Evolutionary conservation across 768 basidiomycete genomes (phyloP), one percentile per base, ranked within the genome.

Genomic region (Hericium erinaceus): DNA sequence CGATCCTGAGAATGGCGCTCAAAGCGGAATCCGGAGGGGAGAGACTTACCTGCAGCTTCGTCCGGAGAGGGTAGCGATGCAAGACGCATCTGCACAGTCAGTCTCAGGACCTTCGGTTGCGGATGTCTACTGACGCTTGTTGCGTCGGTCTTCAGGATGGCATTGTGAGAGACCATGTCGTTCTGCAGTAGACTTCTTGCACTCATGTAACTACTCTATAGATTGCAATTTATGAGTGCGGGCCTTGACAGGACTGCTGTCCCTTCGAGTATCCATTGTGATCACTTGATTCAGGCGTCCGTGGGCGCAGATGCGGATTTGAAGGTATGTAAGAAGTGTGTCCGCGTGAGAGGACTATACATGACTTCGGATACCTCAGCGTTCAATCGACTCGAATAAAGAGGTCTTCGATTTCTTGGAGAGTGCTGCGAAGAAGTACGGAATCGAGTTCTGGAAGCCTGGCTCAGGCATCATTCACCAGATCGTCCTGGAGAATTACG

Each of bases 391-490:
- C 40, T 84, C 85, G 11, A 98, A 98, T 69, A 82, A 91, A 74
- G 97, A 99, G 69, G 95, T 99, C 12, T 99, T 98, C 66, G 92
- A 98, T 66, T 99, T 99, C 69, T 74, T 99, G 58, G 85, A 95
- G 72, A 95, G 92, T 63, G 93, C 94, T 15, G 85, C 89, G 28
- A 79, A 78, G 62, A 93, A 91, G 70, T 92, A 92, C 68, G 91
- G 95, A 33, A 97, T 98, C 63, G 95, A 98, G 72, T 99, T 98
- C 71, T 98, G 97, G 95, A 77, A 81, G 65, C 97, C 97, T 37
- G 97, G 97, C 33, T 89, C 87, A 54, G 90, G 90, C 18, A 93
- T 92, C 61, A 95, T 99, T 61, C 97, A 99, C 70, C 97, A 98
- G 68, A 97, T 98, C 58, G 95, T 99, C 3, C 78, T 99, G 57